Conservation (phyloP, 495 filamentous ascomycete species). For the Beverwykella pulmonaria region DNA sequence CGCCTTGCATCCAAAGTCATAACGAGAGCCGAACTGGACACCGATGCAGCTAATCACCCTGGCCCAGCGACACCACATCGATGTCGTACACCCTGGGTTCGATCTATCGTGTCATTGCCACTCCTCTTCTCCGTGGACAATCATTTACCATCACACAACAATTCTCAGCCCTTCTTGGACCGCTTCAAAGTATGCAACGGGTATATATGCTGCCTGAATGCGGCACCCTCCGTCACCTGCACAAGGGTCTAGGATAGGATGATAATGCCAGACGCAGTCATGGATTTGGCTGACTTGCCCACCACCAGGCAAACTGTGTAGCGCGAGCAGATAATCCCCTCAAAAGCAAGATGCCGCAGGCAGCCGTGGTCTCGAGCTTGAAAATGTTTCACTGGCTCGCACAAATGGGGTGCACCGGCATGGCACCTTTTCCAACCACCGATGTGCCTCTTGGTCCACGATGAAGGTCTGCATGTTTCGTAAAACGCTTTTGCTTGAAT, state of each 20-base stretch:
- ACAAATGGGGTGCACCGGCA: conserved; percentile 18
- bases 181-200: conserved; percentile 7
- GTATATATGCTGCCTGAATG: conserved; percentile 5
- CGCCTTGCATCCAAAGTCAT: conserved; percentile 3
- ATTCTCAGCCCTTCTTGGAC: conserved; percentile 7
- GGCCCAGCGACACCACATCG: conserved; percentile 15
- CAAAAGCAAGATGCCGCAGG: conserved; percentile 35
- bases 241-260: not conserved
- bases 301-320: conserved; percentile 6
- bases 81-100: conserved; percentile 10
- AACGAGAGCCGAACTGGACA: conserved; percentile 1
- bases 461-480: not conserved
- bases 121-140: not conserved
- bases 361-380: conserved; percentile 24
- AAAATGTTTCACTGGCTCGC: conserved; percentile 38
- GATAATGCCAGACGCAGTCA: not conserved
- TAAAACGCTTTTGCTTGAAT: not conserved
- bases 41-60: conserved; percentile 22
- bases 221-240: not conserved
- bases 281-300: conserved; percentile 1
- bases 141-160: conserved; percentile 14
- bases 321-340: not conserved
- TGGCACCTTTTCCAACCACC: not conserved
- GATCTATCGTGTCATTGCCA: not conserved
- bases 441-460: not conserved